Base-by-base conservation (phyloP, 2,329 filamentous ascomycete genomes). In the Aulographum hederae region DNA sequence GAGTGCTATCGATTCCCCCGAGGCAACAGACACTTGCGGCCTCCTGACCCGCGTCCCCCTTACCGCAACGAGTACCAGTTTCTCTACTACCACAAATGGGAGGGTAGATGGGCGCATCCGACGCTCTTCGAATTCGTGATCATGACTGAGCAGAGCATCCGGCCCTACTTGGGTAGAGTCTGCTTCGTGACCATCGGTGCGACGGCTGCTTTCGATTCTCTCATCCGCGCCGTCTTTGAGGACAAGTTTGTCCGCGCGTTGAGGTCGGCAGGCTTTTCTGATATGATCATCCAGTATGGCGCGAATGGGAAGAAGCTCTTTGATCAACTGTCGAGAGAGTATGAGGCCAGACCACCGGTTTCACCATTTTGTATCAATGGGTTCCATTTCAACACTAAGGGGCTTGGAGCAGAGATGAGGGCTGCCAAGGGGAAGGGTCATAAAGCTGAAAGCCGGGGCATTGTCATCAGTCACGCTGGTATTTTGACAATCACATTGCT, bases 161-260 rank as follows among this genome's bases (percentile, higher is more conserved):
- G n/a, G n/a, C n/a, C n/a, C n/a, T n/a, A n/a, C n/a, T n/a, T n/a
- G n/a, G n/a, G n/a, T n/a, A 43, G 42, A 19, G 58, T 58, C 32
- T 89, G 80, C 49, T 79, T 98, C 41, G 76, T 94, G 34, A 95
- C 89, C 0, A 78, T 93, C 18, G 89, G 89, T 34, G 86, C 89
- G 4, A 98, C 86, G 0, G 84, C 85, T 12, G 69, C 77, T 14
- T 98, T 98, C 54, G 62, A 66, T 32, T 53, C 63, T 5, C 67
- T 98, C 2, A 66, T 93, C 34, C 55, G 64, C 27, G 68, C 75
- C 19, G 67, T 76, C 8, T 57, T 91, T 4, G 56, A 63, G 13
- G 55, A 65, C 0, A 43, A 51, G 0, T 85, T 89, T 46, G 61
- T 91, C 38, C 41, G 58, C 4, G 60, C 64, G 4, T 64, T 95